phyloP scores from a whole-genome alignment of 768 basidiomycete species.

The Suillus plorans region DNA sequence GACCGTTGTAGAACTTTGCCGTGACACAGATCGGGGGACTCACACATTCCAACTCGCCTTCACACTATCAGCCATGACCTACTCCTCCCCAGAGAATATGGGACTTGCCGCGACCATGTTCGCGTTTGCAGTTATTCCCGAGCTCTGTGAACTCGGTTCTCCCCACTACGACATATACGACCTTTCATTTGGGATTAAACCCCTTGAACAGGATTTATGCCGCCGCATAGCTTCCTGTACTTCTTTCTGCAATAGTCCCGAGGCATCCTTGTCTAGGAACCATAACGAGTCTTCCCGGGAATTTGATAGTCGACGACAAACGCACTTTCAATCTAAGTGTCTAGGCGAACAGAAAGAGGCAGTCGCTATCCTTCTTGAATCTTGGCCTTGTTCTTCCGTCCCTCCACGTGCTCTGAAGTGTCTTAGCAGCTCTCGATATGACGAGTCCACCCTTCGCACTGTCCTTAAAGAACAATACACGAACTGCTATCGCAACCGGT shows the following conservation, averaged over 20 bases:
- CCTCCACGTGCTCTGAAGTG: not conserved
- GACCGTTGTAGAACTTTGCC: conserved; percentile 22
- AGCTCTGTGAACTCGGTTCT: conserved; percentile 7
- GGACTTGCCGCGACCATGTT: conserved; percentile 28
- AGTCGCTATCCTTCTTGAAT: not conserved
- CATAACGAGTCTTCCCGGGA: not conserved
- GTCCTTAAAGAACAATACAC: conserved; percentile 6
- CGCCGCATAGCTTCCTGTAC: not conserved
- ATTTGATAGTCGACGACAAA: not conserved
- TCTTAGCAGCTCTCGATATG: conserved; percentile 3
- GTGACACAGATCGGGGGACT: conserved; percentile 3
- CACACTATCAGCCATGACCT: conserved; percentile 30
- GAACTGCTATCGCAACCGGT: conserved; percentile 17
- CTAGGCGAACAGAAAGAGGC: not conserved
- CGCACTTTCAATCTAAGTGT: not conserved
- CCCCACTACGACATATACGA: conserved; percentile 9
- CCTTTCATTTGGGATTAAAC: conserved; percentile 10
- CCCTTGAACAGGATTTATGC: not conserved
- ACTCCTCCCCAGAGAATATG: conserved; percentile 15
- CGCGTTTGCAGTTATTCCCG: conserved; percentile 23
- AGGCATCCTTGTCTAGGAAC: not conserved
- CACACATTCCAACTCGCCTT: conserved; percentile 24
- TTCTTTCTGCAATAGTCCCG: conserved; percentile 8
- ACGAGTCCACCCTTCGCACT: not conserved
- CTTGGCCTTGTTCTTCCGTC: conserved; percentile 17